Evolutionary conservation across 2,329 filamentous ascomycete species (phyloP).

Genomic region (Neonectria hederae): DNA sequence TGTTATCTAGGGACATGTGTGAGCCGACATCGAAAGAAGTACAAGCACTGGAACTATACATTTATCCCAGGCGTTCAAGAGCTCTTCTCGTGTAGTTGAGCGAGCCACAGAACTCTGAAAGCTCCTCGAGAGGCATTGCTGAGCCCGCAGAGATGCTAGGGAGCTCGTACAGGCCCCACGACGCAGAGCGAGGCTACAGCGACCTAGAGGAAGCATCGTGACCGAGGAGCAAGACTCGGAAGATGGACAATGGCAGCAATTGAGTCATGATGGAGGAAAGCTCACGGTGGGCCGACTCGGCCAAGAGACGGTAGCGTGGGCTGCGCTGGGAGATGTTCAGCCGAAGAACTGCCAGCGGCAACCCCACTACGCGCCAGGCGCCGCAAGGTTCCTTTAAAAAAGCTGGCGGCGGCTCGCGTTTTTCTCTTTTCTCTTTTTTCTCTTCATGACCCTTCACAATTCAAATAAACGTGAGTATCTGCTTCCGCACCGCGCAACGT

Average conservation of each 20-base stretch:
- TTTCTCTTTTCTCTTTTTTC: slow-evolving; percentile 61
- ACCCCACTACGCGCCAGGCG: slow-evolving; percentile 35
- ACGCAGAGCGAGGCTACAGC: slow-evolving; percentile 37
- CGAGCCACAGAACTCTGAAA: slow-evolving; percentile 37
- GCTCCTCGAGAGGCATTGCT: slow-evolving; percentile 32
- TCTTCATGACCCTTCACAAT: slow-evolving; percentile 92
- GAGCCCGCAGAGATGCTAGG: slow-evolving; percentile 18
- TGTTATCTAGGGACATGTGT: slow-evolving; percentile 39
- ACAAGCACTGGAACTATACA: slow-evolving; percentile 36
- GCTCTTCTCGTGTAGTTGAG: slow-evolving; percentile 33
- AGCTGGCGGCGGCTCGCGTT: slow-evolving; percentile 44
- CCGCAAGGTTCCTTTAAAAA: slow-evolving; percentile 50
- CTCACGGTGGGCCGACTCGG: slow-evolving; percentile 32
- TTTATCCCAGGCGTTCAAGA: slow-evolving; percentile 44
- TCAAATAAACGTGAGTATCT: slow-evolving; percentile 89
- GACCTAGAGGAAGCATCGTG: slow-evolving; percentile 41
- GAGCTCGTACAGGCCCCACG: slow-evolving; percentile 11
- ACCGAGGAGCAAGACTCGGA: slow-evolving; percentile 7
- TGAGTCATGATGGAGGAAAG: slow-evolving; percentile 32
- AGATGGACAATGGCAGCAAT: slow-evolving; percentile 27
- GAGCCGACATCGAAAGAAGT: background rate
- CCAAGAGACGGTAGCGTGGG: slow-evolving; percentile 5
- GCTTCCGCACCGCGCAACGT: slow-evolving; percentile 27
- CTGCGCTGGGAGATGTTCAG: slow-evolving; percentile 20
- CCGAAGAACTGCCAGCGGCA: slow-evolving; percentile 43